Base-by-base conservation (phyloP, 306 rosid genomes). In the Comarum palustre region DNA sequence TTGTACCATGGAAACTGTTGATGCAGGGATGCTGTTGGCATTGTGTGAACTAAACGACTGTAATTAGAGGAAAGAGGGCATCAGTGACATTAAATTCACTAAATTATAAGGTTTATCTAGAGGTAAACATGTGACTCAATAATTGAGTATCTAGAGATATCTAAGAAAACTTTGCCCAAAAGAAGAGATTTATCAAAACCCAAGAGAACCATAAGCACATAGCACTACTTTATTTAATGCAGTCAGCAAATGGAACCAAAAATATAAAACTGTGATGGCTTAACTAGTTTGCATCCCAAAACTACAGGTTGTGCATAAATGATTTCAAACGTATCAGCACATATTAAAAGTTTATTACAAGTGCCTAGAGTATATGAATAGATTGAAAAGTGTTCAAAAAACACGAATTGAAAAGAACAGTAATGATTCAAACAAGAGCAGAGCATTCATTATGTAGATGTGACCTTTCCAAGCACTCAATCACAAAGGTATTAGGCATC, bases 1-100 rank as follows among this genome's bases (percentile, higher is more conserved):
- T 71, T 95, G 99, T 54, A 91, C 74, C 96, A 90, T 82, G 58
- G 96, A 32, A 72, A 88, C 79, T 64, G 99, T 81, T 27, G 97
- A 91, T 29, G 92, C 76, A 43, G 96, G 84, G 73, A 85, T 75
- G 68, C 69, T 82, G 72, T 87, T 88, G 39, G 86, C 69, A 48
- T 71, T 81, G 79, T 87, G 96, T 1, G 87, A 82, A 72, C 76
- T 85, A 81, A 94, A 74, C 48, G 79, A 86, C 99, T 95, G 84
- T 75, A 81, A 24, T 68, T 71, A 66, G 24, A 75, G 60, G 27
- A 10, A 12, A 60, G 15, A 64, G 25, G 31, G 43, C 27, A 71
- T 46, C 55, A 29, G 61, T 75, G 71, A 73, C 36, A 43, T 59
- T 65, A 20, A 36, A 32, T 9, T 31, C 55, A 42, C 61, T 17